Evolutionary conservation across 208 protist genomes (phyloP).

Genomic region (Endotrypanum monterogeii): DNA sequence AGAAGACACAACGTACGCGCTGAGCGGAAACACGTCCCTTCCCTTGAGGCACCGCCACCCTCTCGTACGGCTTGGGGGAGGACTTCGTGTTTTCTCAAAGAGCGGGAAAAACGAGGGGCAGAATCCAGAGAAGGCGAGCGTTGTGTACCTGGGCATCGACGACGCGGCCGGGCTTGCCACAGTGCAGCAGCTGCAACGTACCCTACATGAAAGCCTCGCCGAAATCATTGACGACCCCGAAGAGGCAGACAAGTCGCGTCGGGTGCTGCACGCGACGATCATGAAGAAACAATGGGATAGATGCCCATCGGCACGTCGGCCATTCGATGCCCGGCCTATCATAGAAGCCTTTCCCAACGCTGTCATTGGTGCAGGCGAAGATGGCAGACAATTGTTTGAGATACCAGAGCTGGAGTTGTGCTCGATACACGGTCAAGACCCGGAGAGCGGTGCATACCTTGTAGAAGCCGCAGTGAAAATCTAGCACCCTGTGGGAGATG

Average conservation of each 20-base stretch:
- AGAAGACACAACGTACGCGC: background rate
- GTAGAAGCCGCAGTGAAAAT: conserved; percentile 34
- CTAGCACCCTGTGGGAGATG: conserved; percentile 2
- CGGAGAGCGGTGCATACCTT: conserved; percentile 31
- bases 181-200: conserved; percentile 42
- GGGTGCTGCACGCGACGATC: conserved; percentile 74
- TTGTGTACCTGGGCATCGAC: conserved; percentile 78
- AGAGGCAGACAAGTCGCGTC: conserved; percentile 33
- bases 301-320: conserved; percentile 6
- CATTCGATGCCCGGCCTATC: conserved; percentile 50
- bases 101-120: conserved; percentile 23
- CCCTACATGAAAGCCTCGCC: conserved; percentile 51
- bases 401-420: conserved; percentile 42
- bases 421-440: conserved; percentile 17
- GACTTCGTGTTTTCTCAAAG: conserved; percentile 55
- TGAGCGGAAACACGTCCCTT: conserved; percentile 17
- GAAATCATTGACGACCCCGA: conserved; percentile 55
- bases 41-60: conserved; percentile 16
- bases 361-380: conserved; percentile 24
- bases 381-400: conserved; percentile 24
- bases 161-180: conserved; percentile 35
- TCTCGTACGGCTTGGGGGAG: conserved; percentile 36
- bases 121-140: conserved; percentile 44
- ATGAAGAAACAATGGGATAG: conserved; percentile 82
- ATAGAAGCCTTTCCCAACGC: conserved; percentile 28